Base-by-base conservation (phyloP, 2,329 filamentous ascomycete genomes). In the Allantophomopsis lycopodina region DNA sequence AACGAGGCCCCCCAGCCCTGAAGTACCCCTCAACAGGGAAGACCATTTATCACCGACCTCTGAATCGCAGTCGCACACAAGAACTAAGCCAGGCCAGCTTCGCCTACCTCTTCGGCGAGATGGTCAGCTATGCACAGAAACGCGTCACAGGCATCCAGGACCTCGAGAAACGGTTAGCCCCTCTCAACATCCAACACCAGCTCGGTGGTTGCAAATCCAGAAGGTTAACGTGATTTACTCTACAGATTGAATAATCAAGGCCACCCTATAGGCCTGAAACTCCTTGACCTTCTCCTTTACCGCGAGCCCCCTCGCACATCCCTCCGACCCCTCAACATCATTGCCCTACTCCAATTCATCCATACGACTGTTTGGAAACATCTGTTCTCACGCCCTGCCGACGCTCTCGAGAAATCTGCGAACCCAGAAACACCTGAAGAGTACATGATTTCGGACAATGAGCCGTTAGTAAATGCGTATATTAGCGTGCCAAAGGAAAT, bases 381-480 rank as follows among this genome's bases (percentile, higher is more conserved):
- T 60, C 81, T 98, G 37, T 98, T 98, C 60, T 79, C 76, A 31
- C 82, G 89, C 1, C 80, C 88, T 41, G 91, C 91, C 20, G 89
- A 96, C 63, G 83, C 86, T 14, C 77, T 98, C 42, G 91, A 98
- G 64, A 88, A 91, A 63, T 85, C 79, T 43, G 78, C 78, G 40
- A 80, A 84, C 53, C 79, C 83, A 7, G 75, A 79, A 39, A 89
- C 87, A 39, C 80, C 85, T 7, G 86, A 91, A 51, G 89, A 96
- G 66, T 98, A 96, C 68, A 96, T 98, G 89, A 91, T 98, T 52
- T 85, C 88, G 52, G 91, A 98, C 64, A 96, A 98, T 62, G 91
- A 96, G 58, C 91, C 91, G 16, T 70, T 96, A 38, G 89, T 96
- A 32, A 96, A 95, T 61, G 80, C 82, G 46, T 96, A 91, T 64